Evolutionary conservation across 1,284 basidiomycete species (phyloP).

Genomic region (Mycena sp.): DNA sequence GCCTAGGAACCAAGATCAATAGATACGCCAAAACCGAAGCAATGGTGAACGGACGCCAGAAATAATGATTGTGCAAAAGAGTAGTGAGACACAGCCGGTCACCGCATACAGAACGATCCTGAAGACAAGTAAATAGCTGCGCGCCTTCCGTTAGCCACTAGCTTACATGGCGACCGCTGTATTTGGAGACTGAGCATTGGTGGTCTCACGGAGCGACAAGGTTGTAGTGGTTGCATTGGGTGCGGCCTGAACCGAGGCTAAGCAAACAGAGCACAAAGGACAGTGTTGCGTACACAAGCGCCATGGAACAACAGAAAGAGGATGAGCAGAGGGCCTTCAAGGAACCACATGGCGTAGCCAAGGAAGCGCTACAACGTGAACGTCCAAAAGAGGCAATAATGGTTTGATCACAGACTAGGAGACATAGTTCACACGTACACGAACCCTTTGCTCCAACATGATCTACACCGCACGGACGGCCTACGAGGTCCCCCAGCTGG

Average conservation of each 20-base stretch:
- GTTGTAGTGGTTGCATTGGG: constrained; percentile 1
- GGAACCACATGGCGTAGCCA: too few species aligned
- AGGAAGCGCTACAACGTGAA: too few species aligned
- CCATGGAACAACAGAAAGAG: too few species aligned
- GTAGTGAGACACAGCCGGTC: constrained; percentile 83
- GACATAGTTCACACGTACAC: too few species aligned
- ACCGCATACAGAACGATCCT: constrained; percentile 91
- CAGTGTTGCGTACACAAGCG: background rate
- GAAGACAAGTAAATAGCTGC: too few species aligned
- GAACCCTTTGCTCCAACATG: too few species aligned
- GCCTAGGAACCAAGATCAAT: constrained; percentile 56
- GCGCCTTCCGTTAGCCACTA: too few species aligned
- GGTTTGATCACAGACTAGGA: too few species aligned
- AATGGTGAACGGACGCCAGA: constrained; percentile 68
- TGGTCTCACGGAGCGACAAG: background rate
- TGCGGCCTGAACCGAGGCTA: background rate
- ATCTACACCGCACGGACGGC: constrained; percentile 9
- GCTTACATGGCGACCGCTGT: constrained; percentile 17
- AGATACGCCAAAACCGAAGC: constrained; percentile 13
- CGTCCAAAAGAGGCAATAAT: too few species aligned
- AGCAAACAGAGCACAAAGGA: too few species aligned
- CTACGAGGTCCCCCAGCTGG: constrained; percentile 17
- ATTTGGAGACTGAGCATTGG: background rate
- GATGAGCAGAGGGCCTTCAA: too few species aligned
- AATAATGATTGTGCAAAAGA: constrained; percentile 84